Evolutionary conservation across 805 yeast genomes (phyloP).

Genomic region (Candida boidinii): DNA sequence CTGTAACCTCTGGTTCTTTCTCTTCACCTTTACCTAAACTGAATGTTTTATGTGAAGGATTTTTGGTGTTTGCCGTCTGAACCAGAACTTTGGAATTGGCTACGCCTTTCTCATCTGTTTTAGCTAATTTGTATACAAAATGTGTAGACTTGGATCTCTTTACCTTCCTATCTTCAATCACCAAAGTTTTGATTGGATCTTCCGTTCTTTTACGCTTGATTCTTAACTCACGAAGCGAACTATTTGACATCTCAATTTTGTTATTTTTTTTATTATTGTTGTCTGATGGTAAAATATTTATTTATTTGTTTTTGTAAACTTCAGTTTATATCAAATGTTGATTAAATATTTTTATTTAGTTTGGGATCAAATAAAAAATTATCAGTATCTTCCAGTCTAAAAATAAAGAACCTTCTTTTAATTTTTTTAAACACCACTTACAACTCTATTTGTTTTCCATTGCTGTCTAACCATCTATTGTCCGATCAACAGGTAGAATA

Average conservation of each 20-base stretch:
- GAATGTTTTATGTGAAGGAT: slow-evolving; percentile 12
- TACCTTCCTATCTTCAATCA: slow-evolving; percentile 32
- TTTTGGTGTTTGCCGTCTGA: slow-evolving; percentile 9
- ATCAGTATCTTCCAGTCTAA: too few relatives aligned
- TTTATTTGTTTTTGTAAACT: background rate
- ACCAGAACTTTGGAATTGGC: slow-evolving; percentile 12
- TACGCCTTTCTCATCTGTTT: slow-evolving; percentile 31
- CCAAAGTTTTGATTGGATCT: slow-evolving; percentile 80
- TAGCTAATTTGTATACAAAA: slow-evolving; percentile 37
- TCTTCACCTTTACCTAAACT: slow-evolving; percentile 13
- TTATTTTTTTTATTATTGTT: too few relatives aligned
- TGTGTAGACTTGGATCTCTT: slow-evolving; percentile 31
- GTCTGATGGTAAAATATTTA: background rate
- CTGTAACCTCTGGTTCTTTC: slow-evolving; percentile 34
- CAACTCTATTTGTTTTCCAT: too few relatives aligned
- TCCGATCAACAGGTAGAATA: too few relatives aligned
- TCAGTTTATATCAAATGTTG: too few relatives aligned
- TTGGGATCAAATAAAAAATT: too few relatives aligned
- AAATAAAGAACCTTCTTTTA: too few relatives aligned
- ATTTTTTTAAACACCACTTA: too few relatives aligned
- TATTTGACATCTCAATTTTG: slow-evolving; percentile 4
- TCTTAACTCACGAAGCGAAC: slow-evolving; percentile 58
- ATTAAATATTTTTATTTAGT: too few relatives aligned
- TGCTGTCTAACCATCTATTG: too few relatives aligned
- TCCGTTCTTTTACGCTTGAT: slow-evolving; percentile 82